Evolutionary conservation across 2,329 filamentous ascomycete species (phyloP), one percentile per base, ranked within the genome.

Genomic region (Cladophialophora carrionii): DNA sequence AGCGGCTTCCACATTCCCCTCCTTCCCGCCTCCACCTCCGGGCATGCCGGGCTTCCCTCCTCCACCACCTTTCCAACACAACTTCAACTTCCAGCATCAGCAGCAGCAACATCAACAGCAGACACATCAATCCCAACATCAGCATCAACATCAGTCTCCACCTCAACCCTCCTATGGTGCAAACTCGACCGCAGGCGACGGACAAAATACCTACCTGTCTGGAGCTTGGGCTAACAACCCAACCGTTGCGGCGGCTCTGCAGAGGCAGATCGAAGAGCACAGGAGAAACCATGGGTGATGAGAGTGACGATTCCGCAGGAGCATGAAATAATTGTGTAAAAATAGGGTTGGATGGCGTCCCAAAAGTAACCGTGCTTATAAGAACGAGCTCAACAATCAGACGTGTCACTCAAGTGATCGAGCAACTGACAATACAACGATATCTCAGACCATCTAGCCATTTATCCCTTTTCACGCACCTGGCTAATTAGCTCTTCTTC

Each of bases 81-180:
- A 29, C 20, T 52, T 71, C 61, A 71, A 46, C 69, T 73, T 48
- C 68, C 74, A 72, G 56, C 73, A 76, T 53, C 77, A 78, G n/a
- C 75, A 78, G 58, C 74, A 77, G 57, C 77, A 77, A 24, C 46
- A 51, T 14, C 53, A 46, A 26, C 49, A 63, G n/a, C 48, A 54
- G 24, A 17, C 26, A 41, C 34, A 48, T 26, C 62, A 67, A 29
- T 49, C 52, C 17, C 59, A 62, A 29, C 37, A 34, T 12, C 34
- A 61, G 20, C 63, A 63, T 34, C 31, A 57, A 29, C 51, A 57
- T 34, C 32, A 57, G 12, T 26, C 20, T 29, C 26, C 26, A 3
- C 22, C 49, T 22, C 52, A 55, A 37, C 52, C 31, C 9, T 3
- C 48, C 24, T 51, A 12, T 3, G 10, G 20, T 26, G 24, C 56